phyloP scores from a whole-genome alignment of 176 grass and related monocot genomes.

The Hordeum marinum region DNA sequence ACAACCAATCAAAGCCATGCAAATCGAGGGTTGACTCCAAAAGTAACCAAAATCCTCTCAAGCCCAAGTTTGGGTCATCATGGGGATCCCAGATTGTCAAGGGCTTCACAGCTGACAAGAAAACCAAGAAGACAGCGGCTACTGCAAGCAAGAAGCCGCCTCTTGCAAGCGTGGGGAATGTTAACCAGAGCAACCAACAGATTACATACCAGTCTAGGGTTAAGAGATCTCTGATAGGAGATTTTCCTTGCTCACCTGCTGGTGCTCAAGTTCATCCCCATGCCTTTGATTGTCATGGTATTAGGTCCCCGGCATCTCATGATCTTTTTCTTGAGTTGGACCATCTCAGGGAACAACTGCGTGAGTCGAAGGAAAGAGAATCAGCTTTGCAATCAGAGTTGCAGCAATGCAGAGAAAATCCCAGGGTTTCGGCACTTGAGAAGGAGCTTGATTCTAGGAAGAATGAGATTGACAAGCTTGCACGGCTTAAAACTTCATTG shows the following conservation, averaged over 20 bases:
- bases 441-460: conserved; percentile 71
- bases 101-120: conserved; percentile 89
- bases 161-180: conserved; percentile 42
- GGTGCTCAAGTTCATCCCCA: conserved; percentile 90
- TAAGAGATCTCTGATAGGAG: conserved; percentile 86
- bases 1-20: conserved; percentile 84
- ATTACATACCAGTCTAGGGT: conserved; percentile 74
- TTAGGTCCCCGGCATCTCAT: conserved; percentile 77
- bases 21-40: conserved; percentile 62
- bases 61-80: conserved; percentile 82
- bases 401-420: conserved; percentile 65
- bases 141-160: conserved; percentile 72
- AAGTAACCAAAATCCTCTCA: conserved; percentile 49
- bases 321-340: conserved; percentile 95
- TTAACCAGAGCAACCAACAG: conserved; percentile 43
- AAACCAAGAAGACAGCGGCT: conserved; percentile 64
- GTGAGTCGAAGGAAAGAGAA: conserved; percentile 91
- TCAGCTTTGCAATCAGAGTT: conserved; percentile 62
- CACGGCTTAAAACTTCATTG: conserved; percentile 41
- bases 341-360: conserved; percentile 75
- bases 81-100: conserved; percentile 99
- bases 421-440: conserved; percentile 75
- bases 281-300: conserved; percentile 64
- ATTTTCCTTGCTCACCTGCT: conserved; percentile 78
- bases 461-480: conserved; percentile 62